Evolutionary conservation across 2,329 filamentous ascomycete genomes (phyloP).

Genomic region (Trichoderma hamatum): DNA sequence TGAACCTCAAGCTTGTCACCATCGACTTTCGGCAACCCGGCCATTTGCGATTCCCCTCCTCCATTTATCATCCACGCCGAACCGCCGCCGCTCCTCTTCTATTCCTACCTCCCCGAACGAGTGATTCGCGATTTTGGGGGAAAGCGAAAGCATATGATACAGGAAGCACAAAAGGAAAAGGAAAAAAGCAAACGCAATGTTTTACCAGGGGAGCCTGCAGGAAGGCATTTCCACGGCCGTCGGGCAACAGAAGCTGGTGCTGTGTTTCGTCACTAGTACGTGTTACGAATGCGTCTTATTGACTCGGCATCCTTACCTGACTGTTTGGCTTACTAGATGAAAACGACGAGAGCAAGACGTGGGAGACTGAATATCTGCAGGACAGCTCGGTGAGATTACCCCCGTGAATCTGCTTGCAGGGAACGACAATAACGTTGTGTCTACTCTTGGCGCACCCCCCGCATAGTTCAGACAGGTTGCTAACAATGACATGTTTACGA

Average conservation of each 20-base stretch:
- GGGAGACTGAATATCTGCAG: slow-evolving; percentile 71
- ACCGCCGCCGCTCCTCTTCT: neutral
- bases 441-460: neutral
- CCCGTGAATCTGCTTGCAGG: neutral
- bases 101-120: neutral
- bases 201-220: slow-evolving; percentile 78
- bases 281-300: slow-evolving; percentile 6
- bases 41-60: slow-evolving; percentile 5
- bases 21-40: slow-evolving; percentile 9
- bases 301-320: neutral
- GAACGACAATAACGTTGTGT: neutral
- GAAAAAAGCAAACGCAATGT: slow-evolving; percentile 57
- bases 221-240: slow-evolving; percentile 79
- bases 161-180: neutral
- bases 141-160: neutral
- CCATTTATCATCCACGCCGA: neutral
- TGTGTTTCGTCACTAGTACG: slow-evolving; percentile 81
- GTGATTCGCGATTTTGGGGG: neutral
- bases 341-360: slow-evolving; percentile 66
- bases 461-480: neutral
- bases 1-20: neutral
- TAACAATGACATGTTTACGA: slow-evolving; percentile 16
- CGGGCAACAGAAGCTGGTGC: slow-evolving; percentile 73
- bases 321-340: slow-evolving; percentile 56
- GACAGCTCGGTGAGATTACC: slow-evolving; percentile 54